A percentile compares a stretch with the other conserved stretches of the same genome.
These are phyloP conservation scores for Usnea hakonensis DNA, from an alignment of 495 filamentous ascomycete genomes.

Conservation along the genomic window DNA sequence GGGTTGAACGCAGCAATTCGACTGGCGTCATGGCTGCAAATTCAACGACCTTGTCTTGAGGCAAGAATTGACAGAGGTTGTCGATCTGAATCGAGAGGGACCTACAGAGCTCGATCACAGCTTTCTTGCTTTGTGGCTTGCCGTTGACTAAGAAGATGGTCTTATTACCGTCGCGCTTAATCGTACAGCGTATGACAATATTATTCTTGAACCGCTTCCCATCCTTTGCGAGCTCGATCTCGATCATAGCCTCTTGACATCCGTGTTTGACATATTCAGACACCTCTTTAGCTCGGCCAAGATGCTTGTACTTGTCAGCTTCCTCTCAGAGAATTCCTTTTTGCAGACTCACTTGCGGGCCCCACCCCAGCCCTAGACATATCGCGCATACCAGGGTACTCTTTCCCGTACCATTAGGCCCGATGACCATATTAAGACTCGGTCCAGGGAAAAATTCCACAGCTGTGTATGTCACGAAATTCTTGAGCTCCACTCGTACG, in stretches of 20 bases:
- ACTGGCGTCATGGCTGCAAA: conserved; percentile 79
- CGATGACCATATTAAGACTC: conserved; percentile 97
- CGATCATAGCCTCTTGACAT: conserved; percentile 64
- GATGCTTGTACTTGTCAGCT: conserved; percentile 40
- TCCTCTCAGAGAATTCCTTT: background rate
- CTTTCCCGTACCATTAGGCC: conserved; percentile 95
- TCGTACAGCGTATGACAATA: conserved; percentile 62
- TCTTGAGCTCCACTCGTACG: conserved; percentile 72
- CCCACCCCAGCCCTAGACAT: conserved; percentile 84
- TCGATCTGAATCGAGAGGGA: conserved; percentile 85
- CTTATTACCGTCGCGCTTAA: conserved; percentile 74
- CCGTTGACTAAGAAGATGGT: conserved; percentile 66
- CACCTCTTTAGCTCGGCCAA: conserved; percentile 79
- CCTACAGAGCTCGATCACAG: conserved; percentile 56
- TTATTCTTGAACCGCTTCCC: conserved; percentile 46
- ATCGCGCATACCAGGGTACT: conserved; percentile 97
- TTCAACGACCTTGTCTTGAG: conserved; percentile 91
- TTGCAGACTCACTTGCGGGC: conserved; percentile 46
- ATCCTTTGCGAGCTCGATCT: conserved; percentile 72
- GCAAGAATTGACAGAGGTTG: conserved; percentile 95
- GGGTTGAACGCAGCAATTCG: conserved; percentile 79
- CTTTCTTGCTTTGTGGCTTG: conserved; percentile 44
- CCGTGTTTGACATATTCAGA: conserved; percentile 94
- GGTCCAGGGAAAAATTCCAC: conserved; percentile 87
- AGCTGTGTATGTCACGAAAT: conserved; percentile 92